Evolutionary conservation across 2,329 filamentous ascomycete species (phyloP), one percentile per base, ranked within the genome.

Genomic region (Arachnopeziza araneosa): DNA sequence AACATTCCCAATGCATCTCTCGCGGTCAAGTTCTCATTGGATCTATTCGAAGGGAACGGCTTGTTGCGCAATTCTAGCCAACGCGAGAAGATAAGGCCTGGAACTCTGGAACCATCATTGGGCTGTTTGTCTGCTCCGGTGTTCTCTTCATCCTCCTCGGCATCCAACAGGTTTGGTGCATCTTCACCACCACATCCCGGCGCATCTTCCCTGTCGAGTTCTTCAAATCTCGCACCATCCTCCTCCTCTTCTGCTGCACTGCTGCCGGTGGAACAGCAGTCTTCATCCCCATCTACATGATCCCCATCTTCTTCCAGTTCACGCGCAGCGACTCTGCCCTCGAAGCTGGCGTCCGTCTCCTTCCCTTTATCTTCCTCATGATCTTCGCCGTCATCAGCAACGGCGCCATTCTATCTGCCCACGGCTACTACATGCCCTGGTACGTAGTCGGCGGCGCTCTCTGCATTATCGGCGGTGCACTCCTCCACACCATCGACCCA

Each of bases 271-370:
- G 65, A 14, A 65, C 67, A 1, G 67, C 65, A 7, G 60, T 66
- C 49, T 68, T 70, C 52, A 59, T 69, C 23, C 63, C 64, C 1
- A 65, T 68, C 58, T 68, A 69, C 24, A 75, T 77, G 55, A 73
- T 79, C 54, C 77, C 81, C 26, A 80, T 83, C 60, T 77, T 78
- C 65, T 81, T 80, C 56, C 78, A 80, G 55, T 80, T 80, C 59
- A 78, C 82, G 36, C 75, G 77, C 12, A 76, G 75, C 49, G 72
- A 81, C 24, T 73, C 75, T 1, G 78, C 78, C 7, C 77, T 82
- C 17, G 83, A 75, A 58, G 69, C 73, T 12, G 71, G 72, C 49
- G 71, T 77, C 19, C 67, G 74, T 8, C 69, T 75, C 19, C 66
- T 77, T 0, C 74, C 74, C 2, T 66, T 72, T n/a, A 72, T 76